Evolutionary conservation across 495 filamentous ascomycete species (phyloP).

Genomic region (Paragyromitra xinjiangensis): DNA sequence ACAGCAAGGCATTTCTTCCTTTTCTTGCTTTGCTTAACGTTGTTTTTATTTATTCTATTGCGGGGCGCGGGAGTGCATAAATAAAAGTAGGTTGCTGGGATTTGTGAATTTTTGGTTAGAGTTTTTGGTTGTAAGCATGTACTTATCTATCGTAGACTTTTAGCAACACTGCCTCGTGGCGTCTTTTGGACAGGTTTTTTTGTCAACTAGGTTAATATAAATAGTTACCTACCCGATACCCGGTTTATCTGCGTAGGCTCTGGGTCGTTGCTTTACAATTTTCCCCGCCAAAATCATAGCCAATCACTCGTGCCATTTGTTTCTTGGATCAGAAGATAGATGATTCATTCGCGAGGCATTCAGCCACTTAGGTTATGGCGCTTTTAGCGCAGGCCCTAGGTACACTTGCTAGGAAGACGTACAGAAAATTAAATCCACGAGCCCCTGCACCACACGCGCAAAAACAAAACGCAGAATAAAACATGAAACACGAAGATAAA

Average conservation of each 20-base stretch:
- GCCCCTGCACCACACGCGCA: no score
- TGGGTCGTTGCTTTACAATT: no score
- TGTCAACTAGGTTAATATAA: background rate
- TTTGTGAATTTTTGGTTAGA: background rate
- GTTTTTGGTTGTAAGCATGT: slow-evolving; percentile 14
- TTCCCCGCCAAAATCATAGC: background rate
- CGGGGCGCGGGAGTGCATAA: background rate
- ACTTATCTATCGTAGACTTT: slow-evolving; percentile 20
- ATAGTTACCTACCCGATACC: background rate
- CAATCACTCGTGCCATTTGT: background rate
- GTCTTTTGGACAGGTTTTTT: background rate
- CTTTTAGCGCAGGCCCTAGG: no score
- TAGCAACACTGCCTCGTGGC: background rate
- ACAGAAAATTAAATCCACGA: no score
- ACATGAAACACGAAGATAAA: no score
- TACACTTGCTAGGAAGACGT: no score
- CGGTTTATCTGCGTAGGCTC: background rate
- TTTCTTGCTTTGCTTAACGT: background rate
- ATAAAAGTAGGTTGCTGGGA: slow-evolving; percentile 13
- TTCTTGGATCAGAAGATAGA: background rate
- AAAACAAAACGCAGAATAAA: no score
- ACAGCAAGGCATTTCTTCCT: background rate
- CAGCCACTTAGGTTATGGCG: no score
- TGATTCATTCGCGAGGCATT: no score
- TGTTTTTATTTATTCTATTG: background rate